Base-by-base conservation (phyloP, 495 filamentous ascomycete species). In the Darksidea phi region DNA sequence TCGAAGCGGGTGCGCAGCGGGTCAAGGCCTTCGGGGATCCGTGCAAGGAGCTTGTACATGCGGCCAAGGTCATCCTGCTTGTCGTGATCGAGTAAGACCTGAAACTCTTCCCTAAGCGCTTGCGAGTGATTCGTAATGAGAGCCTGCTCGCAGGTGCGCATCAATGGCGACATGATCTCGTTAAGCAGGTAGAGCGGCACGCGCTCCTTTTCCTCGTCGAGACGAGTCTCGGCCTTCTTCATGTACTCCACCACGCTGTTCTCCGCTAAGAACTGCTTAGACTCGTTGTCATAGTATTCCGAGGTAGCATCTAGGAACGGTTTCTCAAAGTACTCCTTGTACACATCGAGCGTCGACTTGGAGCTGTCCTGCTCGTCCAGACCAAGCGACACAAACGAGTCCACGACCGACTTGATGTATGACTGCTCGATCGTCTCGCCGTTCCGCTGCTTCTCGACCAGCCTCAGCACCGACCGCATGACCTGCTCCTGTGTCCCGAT, bases 211-310 rank as follows among this genome's bases (percentile, higher is more conserved):
- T 99, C 94, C 74, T 99, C 94, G 1, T 87, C 80, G 46, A 99
- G 75, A n/a, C 94, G 85, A 18, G 85, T 76, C 74, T 97, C 95
- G 15, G 94, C 95, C 71, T 99, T 99, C 80, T 97, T 97, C 95
- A 97, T 97, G 75, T 97, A 99, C 70, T 99, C 94, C 26, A 99
- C 92, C 6, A 97, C 91, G 64, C 89, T 96, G 70, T 99, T 99
- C 71, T 97, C 93, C 7, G 91, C 87, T 10, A 97, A 86, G 70
- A 97, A 99, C 67, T 89, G 87, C 60, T 90, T 88, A 54, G 92
- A 97, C 71, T 99, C 94, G 41, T 87, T 86, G 62, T 92, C 81
- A 71, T 97, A 99, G 74, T 96, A 97, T 6, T 75, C 71, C 63
- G 79, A 83, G 10, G 94, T 99, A 6, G 91, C 91, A 3, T 82